Base-by-base conservation (phyloP, 305 asterid genomes). In the Fraxinus platypoda region DNA sequence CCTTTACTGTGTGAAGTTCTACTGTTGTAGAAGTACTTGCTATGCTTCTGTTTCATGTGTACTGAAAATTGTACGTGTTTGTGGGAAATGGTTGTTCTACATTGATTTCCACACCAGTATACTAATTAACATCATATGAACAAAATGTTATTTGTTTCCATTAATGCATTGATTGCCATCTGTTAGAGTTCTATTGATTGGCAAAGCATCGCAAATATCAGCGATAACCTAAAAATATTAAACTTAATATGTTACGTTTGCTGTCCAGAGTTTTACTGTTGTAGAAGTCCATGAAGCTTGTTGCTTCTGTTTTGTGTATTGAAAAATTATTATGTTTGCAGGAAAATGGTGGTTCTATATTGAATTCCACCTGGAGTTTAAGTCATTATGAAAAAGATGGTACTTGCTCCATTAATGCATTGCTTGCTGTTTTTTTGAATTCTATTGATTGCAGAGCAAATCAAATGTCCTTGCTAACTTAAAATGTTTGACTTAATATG, bases 161-260 rank as follows among this genome's bases (percentile, higher is more conserved):
- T 21, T 59, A 21, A 72, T 49, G 21, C 76, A 46, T 41, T 43
- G 62, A 46, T 19, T 73, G 43, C 49, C 19, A 57, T 8, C 13
- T 59, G 28, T 25, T 81, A 82, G 77, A 59, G 38, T 75, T 66
- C 37, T 28, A 21, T 75, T 46, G 83, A 79, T 87, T 25, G 64
- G 57, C 9, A 49, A 57, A 71, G 81, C 76, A 59, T 25, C 62
- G 57, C 25, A 30, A 19, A 64, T 70, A 12, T 75, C 41, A 2
- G 33, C 17, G 57, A 33, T 41, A 41, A 68, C 57, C 26, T 79
- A 77, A 77, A 80, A 25, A 62, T 76, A 52, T 46, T 75, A 0
- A 43, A 23, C 31, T 12, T 26, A 25, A 54, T 9, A 30, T 43
- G 33, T 17, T 23, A 4, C 43, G 3, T 52, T 11, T 12, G 74